Percentiles rank a stretch among this genome's conserved stretches.
Conservation (phyloP, 1,284 basidiomycete species). For the Uromyces viciae-fabae region DNA sequence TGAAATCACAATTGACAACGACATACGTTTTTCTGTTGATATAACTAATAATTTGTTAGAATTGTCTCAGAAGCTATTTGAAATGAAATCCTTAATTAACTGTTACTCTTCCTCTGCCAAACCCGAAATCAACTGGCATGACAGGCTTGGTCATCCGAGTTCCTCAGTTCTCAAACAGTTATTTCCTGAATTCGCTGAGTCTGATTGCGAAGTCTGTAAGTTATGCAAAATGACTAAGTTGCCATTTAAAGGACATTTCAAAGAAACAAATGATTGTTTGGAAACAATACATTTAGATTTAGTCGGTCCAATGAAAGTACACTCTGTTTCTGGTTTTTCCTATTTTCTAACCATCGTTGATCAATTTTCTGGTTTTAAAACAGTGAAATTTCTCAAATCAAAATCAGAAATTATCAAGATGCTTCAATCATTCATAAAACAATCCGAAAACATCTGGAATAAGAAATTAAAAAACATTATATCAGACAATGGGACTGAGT, state of each 20-base stretch:
- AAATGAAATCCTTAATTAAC: too few species aligned
- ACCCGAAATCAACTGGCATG: too few species aligned
- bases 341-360: conserved; percentile 1
- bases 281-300: conserved; percentile 1
- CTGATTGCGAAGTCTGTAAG: not conserved
- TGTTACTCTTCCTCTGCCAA: too few species aligned
- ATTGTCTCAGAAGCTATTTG: not conserved
- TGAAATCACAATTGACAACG: not conserved
- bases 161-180: not conserved
- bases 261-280: not conserved
- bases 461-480: not conserved
- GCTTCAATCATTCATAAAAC: not conserved
- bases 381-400: not conserved
- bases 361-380: conserved; percentile 8
- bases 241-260: not conserved
- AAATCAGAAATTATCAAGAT: not conserved
- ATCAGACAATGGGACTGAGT: conserved; percentile 54
- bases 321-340: not conserved
- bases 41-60: not conserved
- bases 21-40: not conserved
- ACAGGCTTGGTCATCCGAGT: not conserved
- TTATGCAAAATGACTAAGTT: conserved; percentile 1
- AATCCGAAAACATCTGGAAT: not conserved
- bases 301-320: not conserved
- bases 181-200: not conserved